These are phyloP conservation scores for Tricholoma flavovirens DNA, from an alignment of 768 basidiomycete species.

Conservation along the genomic window DNA sequence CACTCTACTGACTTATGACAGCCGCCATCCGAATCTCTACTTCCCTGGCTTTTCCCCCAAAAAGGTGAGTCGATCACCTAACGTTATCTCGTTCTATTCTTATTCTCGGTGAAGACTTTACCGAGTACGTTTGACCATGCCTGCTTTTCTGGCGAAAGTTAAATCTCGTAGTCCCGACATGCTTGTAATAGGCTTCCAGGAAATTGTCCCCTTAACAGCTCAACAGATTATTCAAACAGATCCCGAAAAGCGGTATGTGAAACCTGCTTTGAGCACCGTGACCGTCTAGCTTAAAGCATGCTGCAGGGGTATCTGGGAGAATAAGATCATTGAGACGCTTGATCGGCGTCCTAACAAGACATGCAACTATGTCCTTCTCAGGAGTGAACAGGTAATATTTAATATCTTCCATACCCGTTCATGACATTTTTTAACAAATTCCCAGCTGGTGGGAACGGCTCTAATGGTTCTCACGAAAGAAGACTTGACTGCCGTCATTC, in stretches of 20 bases:
- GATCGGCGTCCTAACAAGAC: conserved; percentile 63
- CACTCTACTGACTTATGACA: conserved; percentile 19
- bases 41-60: conserved; percentile 88
- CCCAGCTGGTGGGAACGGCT: conserved; percentile 90
- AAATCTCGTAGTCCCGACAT: conserved; percentile 67
- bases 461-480: conserved; percentile 80
- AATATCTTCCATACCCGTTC: not conserved
- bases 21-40: conserved; percentile 74
- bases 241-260: conserved; percentile 74
- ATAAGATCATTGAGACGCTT: conserved; percentile 71
- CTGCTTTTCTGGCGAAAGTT: conserved; percentile 3
- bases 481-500: conserved; percentile 70
- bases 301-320: conserved; percentile 83
- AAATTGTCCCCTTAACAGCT: conserved; percentile 96
- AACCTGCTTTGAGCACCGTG: not conserved
- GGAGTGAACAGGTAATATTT: conserved; percentile 79
- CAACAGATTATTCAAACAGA: conserved; percentile 96
- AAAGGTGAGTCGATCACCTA: conserved; percentile 46
- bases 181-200: conserved; percentile 89
- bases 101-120: conserved; percentile 20
- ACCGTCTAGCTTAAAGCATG: not conserved
- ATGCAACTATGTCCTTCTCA: conserved; percentile 73
- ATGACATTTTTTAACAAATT: conserved; percentile 2
- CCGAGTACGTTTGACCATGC: conserved; percentile 39
- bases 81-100: conserved; percentile 12